These are phyloP conservation scores for bread wheat (Triticum aestivum) DNA, from an alignment of 176 grass and related monocot species.

Conservation along the genomic window DNA sequence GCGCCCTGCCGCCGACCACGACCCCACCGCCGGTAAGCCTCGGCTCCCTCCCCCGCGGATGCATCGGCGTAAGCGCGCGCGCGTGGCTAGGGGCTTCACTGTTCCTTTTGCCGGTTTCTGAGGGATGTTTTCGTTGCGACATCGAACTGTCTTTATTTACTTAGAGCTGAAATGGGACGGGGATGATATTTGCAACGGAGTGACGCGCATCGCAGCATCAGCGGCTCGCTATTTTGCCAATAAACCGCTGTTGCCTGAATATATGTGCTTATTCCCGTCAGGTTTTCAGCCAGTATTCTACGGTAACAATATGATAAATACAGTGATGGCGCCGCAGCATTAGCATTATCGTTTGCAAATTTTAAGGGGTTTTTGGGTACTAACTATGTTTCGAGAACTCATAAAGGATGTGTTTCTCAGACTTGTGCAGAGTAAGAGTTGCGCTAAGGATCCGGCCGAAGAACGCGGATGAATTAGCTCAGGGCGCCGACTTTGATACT, in stretches of 20 bases:
- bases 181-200: not conserved
- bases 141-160: not conserved
- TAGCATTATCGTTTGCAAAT: not conserved
- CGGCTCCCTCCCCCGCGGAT: not conserved
- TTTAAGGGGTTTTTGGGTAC: not conserved
- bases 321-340: not conserved
- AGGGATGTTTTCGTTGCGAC: not conserved
- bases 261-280: not conserved
- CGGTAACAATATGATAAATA: not conserved
- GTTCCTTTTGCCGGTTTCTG: not conserved
- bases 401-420: slow-evolving; percentile 20
- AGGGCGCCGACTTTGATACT: slow-evolving; percentile 52
- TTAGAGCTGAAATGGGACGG: not conserved
- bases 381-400: not conserved
- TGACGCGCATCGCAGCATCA: not conserved
- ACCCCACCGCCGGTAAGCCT: not conserved
- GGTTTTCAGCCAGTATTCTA: not conserved
- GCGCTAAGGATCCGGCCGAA: slow-evolving; percentile 86
- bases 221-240: too few species aligned
- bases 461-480: slow-evolving; percentile 56
- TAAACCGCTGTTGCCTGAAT: not conserved
- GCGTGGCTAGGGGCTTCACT: not conserved
- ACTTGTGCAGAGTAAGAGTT: slow-evolving; percentile 82
- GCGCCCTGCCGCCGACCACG: slow-evolving; percentile 8
- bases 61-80: not conserved